Base-by-base conservation (phyloP, 177 flowering plant genomes). In the Vitis hybrid region DNA sequence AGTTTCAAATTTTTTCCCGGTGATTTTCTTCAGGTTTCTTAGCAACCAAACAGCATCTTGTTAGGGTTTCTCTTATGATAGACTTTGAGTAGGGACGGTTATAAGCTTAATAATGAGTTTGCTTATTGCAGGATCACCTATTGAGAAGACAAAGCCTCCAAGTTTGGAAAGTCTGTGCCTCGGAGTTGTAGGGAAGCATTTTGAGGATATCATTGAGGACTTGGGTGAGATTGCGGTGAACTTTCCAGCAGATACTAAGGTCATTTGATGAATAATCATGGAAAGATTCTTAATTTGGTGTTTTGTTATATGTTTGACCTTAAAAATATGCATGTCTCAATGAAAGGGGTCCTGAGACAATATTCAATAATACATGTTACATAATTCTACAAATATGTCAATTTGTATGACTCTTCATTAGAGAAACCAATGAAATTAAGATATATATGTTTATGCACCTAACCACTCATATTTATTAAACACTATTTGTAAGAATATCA, bases 221-320 rank as follows among this genome's bases (percentile, higher is more conserved):
- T 78, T 94, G 77, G 74, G 69, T 26, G 90, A 85, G 65, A 83
- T 94, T 77, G 80, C 90, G 45, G 65, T 60, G 52, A 76, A 12
- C 70, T 83, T 94, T 72, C 97, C 98, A 2, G 71, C 97, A 5
- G 83, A 90, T 78, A 69, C 82, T 65, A 91, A 88, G 93, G 94
- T 89, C 74, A 23, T 18, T 2, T 34, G 23, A 55, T 57, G 66
- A 50, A 67, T 26, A 30, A 13, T 10, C 10, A 11, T 18, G 49
- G 4, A 30, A 30, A 30, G 5, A 30, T 30, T 30, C 60, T 7
- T 4, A 2, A 12, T 17, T 17, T 60, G 15, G 9, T 45, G 63
- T 72, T 68, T 56, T 49, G 34, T 52, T 13, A 13, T 52, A 52
- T 32, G 2, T 34, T 15, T 30, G 3, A 5, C 57, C 57, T 17